Conservation (phyloP, 805 yeast genomes). For the Saccharomyces kudriavzevii region DNA sequence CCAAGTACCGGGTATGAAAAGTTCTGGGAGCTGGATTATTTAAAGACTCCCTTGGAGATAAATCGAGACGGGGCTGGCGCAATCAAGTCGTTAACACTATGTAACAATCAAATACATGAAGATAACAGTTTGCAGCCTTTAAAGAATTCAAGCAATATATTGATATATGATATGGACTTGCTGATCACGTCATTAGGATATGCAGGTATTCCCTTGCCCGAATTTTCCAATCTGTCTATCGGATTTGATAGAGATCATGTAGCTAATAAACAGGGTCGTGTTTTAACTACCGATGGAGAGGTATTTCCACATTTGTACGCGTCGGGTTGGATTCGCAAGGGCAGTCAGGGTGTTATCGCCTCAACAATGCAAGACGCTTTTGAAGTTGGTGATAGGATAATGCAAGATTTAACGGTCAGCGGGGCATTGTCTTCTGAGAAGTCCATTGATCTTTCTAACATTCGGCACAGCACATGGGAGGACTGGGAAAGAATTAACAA, state of each 20-base stretch:
- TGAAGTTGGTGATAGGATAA: constrained; percentile 58
- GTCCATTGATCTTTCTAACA: constrained; percentile 5
- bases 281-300: constrained; percentile 20
- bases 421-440: background rate
- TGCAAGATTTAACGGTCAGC: constrained; percentile 39
- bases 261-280: constrained; percentile 40
- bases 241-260: constrained; percentile 47
- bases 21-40: constrained; percentile 63
- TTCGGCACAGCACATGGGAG: constrained; percentile 24
- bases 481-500: constrained; percentile 24
- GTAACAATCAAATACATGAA: constrained; percentile 13
- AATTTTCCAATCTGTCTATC: constrained; percentile 43
- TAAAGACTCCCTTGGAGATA: constrained; percentile 55
- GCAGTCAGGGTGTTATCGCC: constrained; percentile 86
- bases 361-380: constrained; percentile 81
- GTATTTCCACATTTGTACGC: constrained; percentile 52
- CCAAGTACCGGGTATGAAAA: constrained; percentile 14
- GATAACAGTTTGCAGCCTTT: constrained; percentile 23
- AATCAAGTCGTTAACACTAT: constrained; percentile 22
- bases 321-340: constrained; percentile 85
- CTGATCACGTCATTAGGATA: constrained; percentile 81
- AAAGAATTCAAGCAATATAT: constrained; percentile 13
- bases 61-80: constrained; percentile 34
- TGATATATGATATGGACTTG: constrained; percentile 44
- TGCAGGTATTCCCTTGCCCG: constrained; percentile 55